phyloP scores from a whole-genome alignment of 805 yeast genomes.

The Metschnikowia noctiluminum region DNA sequence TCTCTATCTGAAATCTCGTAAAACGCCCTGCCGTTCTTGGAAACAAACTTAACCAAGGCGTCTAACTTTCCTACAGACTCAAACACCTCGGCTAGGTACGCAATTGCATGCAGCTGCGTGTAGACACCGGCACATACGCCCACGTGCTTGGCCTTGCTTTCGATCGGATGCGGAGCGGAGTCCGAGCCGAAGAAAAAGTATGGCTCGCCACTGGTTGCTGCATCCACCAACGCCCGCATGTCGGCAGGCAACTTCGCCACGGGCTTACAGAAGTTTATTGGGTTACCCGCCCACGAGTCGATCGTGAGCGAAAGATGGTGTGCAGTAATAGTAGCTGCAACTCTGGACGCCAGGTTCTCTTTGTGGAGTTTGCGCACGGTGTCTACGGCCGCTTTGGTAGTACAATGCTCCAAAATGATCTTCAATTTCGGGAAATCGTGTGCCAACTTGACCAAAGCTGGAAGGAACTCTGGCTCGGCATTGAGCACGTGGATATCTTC shows the following conservation, averaged over 20 bases:
- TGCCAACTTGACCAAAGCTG: conserved; percentile 79
- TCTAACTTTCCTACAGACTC: conserved; percentile 62
- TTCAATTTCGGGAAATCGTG: conserved; percentile 79
- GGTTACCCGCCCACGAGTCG: conserved; percentile 96
- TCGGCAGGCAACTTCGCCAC: conserved; percentile 93
- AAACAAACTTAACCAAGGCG: conserved; percentile 68
- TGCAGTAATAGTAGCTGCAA: conserved; percentile 93
- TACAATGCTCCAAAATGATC: conserved; percentile 91
- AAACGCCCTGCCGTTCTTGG: conserved; percentile 67
- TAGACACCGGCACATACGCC: conserved; percentile 98
- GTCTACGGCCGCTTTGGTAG: conserved; percentile 84
- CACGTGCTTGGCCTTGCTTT: conserved; percentile 67
- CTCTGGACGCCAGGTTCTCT: conserved; percentile 41
- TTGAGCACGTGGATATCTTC: conserved; percentile 82
- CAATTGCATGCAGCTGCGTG: conserved; percentile 78
- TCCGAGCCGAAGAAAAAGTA: conserved; percentile 97
- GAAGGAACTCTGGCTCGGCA: conserved; percentile 90
- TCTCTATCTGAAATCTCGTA: conserved; percentile 53
- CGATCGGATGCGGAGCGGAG: conserved; percentile 93
- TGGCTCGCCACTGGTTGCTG: conserved; percentile 89
- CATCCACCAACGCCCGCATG: conserved; percentile 71
- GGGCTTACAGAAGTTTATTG: conserved; percentile 94
- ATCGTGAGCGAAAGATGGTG: conserved; percentile 88
- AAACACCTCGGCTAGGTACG: conserved; percentile 85
- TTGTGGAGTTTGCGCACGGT: conserved; percentile 57